A percentile compares a stretch with the other conserved stretches of the same genome.
Evolutionary conservation across 1,139 yeast genomes (phyloP).

Genomic region (Martiniozyma asiatica): DNA sequence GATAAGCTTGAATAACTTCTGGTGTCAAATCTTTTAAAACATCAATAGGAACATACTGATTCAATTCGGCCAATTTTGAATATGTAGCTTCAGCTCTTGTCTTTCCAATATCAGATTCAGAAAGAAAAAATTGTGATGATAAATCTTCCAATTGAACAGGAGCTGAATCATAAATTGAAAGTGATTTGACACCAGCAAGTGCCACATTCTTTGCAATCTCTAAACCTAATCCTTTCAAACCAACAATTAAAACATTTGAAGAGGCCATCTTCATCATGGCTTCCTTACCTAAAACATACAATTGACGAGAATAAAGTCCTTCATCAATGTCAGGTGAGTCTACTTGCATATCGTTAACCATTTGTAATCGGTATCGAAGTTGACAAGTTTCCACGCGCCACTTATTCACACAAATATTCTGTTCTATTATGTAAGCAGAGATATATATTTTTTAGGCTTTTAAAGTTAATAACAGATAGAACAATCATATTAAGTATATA

Average conservation of each 20-base stretch:
- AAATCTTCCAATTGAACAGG: conserved; percentile 59
- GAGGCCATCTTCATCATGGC: conserved; percentile 96
- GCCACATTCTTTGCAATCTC: conserved; percentile 96
- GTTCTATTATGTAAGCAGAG: too few relatives aligned
- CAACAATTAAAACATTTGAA: conserved; percentile 80
- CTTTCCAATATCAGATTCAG: conserved; percentile 56
- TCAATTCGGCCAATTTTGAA: conserved; percentile 63
- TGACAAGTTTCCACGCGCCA: too few relatives aligned
- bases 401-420: too few relatives aligned
- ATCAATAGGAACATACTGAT: conserved; percentile 81
- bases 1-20: conserved; percentile 43
- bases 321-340: conserved; percentile 69
- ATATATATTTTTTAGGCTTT: too few relatives aligned
- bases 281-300: conserved; percentile 87
- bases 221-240: conserved; percentile 82
- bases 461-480: too few relatives aligned
- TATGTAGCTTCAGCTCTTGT: conserved; percentile 67
- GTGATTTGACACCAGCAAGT: conserved; percentile 90
- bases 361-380: too few relatives aligned
- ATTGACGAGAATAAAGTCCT: conserved; percentile 87
- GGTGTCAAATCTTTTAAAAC: conserved; percentile 45
- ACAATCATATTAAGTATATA: too few relatives aligned
- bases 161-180: conserved; percentile 77
- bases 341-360: conserved; percentile 35
- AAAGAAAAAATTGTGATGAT: conserved; percentile 79